phyloP scores from a whole-genome alignment of 2,329 filamentous ascomycete species.

The Aspergillus persii region DNA sequence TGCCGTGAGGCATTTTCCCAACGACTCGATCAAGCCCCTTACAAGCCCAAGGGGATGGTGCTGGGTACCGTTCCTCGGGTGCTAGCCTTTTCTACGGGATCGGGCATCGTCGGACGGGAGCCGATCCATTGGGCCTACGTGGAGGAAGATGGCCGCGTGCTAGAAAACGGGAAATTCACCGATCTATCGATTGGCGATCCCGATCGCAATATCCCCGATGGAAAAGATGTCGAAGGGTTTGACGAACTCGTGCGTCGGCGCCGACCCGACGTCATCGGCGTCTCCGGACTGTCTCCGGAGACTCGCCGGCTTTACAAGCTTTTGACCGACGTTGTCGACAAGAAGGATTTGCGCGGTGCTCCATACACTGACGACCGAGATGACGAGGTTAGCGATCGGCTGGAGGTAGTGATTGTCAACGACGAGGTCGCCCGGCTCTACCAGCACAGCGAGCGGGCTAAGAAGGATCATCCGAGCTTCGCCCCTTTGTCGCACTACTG shows the following conservation, averaged over 20 bases:
- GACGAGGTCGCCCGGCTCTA: constrained; percentile 97
- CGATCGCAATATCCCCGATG: constrained; percentile 66
- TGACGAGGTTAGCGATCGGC: constrained; percentile 70
- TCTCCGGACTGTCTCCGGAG: constrained; percentile 86
- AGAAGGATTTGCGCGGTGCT: constrained; percentile 72
- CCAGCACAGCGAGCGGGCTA: constrained; percentile 80
- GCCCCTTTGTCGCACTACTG: constrained; percentile 82
- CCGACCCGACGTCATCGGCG: constrained; percentile 83
- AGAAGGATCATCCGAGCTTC: constrained; percentile 76
- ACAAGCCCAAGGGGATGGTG: constrained; percentile 90
- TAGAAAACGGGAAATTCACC: constrained; percentile 83
- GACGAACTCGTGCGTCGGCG: constrained; percentile 75
- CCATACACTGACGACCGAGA: constrained; percentile 82
- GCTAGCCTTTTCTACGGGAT: constrained; percentile 81
- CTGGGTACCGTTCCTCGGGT: constrained; percentile 85
- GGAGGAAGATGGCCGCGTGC: constrained; percentile 83
- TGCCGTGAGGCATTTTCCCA: constrained; percentile 87
- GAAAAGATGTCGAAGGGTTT: constrained; percentile 66
- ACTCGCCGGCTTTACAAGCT: constrained; percentile 80
- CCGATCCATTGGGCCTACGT: constrained; percentile 89
- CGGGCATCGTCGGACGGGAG: constrained; percentile 70
- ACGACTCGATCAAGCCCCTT: constrained; percentile 91
- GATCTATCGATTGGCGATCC: constrained; percentile 68
- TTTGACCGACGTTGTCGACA: constrained; percentile 72
- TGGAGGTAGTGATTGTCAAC: constrained; percentile 90